Conservation (phyloP, 2,329 filamentous ascomycete species). For the Cladophialophora yegresii region DNA sequence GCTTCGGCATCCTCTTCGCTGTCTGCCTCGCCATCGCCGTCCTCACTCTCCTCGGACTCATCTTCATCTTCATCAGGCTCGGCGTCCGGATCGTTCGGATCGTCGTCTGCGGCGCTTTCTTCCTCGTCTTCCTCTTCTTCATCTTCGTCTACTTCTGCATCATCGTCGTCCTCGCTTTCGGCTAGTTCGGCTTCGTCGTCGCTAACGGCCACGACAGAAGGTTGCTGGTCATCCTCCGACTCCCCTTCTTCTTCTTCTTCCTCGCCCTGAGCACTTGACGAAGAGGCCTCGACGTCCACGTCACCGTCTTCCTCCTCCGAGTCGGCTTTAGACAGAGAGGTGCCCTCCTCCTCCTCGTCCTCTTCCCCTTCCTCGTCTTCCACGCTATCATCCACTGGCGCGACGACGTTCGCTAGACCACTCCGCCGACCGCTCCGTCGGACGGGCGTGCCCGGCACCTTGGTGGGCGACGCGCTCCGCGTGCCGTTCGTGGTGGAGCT, state of each 20-base stretch:
- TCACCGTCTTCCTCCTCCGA: conserved; percentile 14
- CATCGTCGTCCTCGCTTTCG: conserved; percentile 1
- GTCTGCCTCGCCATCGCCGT: conserved; percentile 23
- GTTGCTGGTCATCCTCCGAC: neutral
- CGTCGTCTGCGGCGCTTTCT: conserved; percentile 20
- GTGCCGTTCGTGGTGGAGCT: conserved; percentile 16
- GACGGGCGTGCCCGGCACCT: conserved; percentile 26
- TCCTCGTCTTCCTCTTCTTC: conserved; percentile 19
- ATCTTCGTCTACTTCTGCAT: conserved; percentile 1
- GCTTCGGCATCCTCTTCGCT: conserved; percentile 22
- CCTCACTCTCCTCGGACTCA: conserved; percentile 20
- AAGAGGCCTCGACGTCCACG: conserved; percentile 12
- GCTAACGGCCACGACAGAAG: conserved; percentile 8
- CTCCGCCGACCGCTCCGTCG: conserved; percentile 33
- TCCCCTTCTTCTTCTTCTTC: conserved; percentile 6
- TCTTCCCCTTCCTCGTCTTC: conserved; percentile 5
- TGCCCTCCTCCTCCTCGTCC: conserved; percentile 8
- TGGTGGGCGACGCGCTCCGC: conserved; percentile 22
- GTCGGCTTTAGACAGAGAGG: conserved; percentile 24
- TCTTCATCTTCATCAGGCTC: conserved; percentile 26
- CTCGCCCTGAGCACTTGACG: neutral
- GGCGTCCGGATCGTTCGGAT: conserved; percentile 23
- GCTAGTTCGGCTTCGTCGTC: conserved; percentile 24
- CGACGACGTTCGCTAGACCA: conserved; percentile 26
- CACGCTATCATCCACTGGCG: conserved; percentile 12